These are phyloP conservation scores for Apiospora arundinis DNA, from an alignment of 2,329 filamentous ascomycete species.

Conservation along the genomic window DNA sequence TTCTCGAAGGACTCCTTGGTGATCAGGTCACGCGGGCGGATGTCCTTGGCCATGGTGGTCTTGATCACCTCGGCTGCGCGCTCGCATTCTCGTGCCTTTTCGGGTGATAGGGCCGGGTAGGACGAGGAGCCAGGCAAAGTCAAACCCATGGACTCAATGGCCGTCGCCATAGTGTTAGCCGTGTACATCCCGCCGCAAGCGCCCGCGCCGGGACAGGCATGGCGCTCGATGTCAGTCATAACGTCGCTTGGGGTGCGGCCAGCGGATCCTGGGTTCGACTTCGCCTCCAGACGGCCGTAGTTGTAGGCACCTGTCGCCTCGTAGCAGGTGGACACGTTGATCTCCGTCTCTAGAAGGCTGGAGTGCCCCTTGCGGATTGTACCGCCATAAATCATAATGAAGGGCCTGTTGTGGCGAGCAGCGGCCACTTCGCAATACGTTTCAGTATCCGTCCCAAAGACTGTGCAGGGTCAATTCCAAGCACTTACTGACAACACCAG, in stretches of 20 bases:
- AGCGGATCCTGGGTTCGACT: slow-evolving; percentile 63
- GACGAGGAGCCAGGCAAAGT: slow-evolving; percentile 84
- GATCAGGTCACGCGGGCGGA: slow-evolving; percentile 79
- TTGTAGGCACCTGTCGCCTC: slow-evolving; percentile 84
- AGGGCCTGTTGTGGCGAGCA: slow-evolving; percentile 85
- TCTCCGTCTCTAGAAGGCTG: slow-evolving; percentile 71
- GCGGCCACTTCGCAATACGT: slow-evolving; percentile 64
- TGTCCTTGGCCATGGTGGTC: slow-evolving; percentile 80
- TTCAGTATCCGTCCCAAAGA: not conserved
- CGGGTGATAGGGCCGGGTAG: slow-evolving; percentile 79
- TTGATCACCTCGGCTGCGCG: slow-evolving; percentile 81
- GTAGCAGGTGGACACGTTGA: slow-evolving; percentile 88
- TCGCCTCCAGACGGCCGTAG: slow-evolving; percentile 76
- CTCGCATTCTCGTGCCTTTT: slow-evolving; percentile 87
- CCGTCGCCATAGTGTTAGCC: slow-evolving; percentile 88
- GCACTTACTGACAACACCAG: slow-evolving; percentile 70
- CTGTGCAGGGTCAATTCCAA: not conserved
- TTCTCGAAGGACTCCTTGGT: slow-evolving; percentile 86
- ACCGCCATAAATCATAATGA: slow-evolving; percentile 92
- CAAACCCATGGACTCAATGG: slow-evolving; percentile 84
- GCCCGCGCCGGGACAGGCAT: slow-evolving; percentile 76
- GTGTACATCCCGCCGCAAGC: slow-evolving; percentile 86
- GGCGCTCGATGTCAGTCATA: slow-evolving; percentile 78
- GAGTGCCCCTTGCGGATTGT: slow-evolving; percentile 85
- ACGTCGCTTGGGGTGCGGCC: slow-evolving; percentile 76